Evolutionary conservation across 2,329 filamentous ascomycete genomes (phyloP).

Genomic region (Fusarium austroafricanum): DNA sequence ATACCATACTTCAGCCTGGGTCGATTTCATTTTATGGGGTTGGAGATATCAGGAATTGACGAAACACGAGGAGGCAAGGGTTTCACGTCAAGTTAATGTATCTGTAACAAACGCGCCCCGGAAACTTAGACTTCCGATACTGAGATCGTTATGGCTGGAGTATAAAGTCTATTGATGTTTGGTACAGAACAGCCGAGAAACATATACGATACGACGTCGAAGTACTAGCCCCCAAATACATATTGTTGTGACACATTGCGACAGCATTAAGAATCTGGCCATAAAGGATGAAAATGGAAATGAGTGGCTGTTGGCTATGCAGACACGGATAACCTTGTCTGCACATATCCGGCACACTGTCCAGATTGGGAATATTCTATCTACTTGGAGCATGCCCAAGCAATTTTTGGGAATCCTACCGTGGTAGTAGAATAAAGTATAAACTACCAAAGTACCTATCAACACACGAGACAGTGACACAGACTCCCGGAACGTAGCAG

Average conservation of each 20-base stretch:
- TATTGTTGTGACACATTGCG: too few species aligned
- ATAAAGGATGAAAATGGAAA: background rate
- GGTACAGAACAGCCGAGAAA: slow-evolving; percentile 7
- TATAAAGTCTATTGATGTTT: slow-evolving; percentile 3
- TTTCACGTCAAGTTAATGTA: slow-evolving; percentile 24
- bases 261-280: slow-evolving; percentile 1
- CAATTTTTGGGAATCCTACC: slow-evolving; percentile 9
- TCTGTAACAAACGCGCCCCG: slow-evolving; percentile 36
- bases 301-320: slow-evolving; percentile 9
- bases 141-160: slow-evolving; percentile 19
- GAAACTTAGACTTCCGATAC: slow-evolving; percentile 29
- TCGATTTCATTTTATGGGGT: slow-evolving; percentile 30
- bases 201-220: background rate
- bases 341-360: slow-evolving; percentile 12
- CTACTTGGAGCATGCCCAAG: slow-evolving; percentile 7
- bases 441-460: background rate
- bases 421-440: background rate
- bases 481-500: slow-evolving; percentile 18
- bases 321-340: slow-evolving; percentile 11
- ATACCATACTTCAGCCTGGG: slow-evolving; percentile 28
- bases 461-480: slow-evolving; percentile 5
- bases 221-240: background rate
- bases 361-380: slow-evolving; percentile 11
- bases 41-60: slow-evolving; percentile 28
- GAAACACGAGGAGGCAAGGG: slow-evolving; percentile 27